These are phyloP conservation scores for Xerocomus spinulosus DNA, from an alignment of 768 basidiomycete genomes.

Conservation along the genomic window DNA sequence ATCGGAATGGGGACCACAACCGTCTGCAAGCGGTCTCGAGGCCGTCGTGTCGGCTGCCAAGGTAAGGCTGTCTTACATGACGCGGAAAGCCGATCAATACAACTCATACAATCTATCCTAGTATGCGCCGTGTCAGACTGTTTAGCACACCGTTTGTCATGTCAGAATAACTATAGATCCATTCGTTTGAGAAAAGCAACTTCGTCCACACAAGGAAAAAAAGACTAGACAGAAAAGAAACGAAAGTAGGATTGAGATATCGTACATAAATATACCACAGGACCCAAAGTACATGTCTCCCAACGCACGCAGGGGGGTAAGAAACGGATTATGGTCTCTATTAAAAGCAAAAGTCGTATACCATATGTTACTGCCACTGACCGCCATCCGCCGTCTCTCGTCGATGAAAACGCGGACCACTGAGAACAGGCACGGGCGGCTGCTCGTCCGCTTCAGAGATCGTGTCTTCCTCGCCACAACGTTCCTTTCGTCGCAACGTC, in stretches of 20 bases:
- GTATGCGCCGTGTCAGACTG: conserved; percentile 17
- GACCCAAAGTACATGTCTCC: conserved; percentile 9
- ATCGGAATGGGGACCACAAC: conserved; percentile 27
- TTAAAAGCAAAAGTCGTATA: conserved; percentile 13
- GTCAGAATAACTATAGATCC: conserved; percentile 5
- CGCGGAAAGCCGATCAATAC: neutral
- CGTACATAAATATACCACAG: conserved; percentile 30
- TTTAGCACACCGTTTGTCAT: neutral
- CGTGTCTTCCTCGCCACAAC: conserved; percentile 41
- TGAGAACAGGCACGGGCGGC: conserved; percentile 21
- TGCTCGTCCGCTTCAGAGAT: conserved; percentile 46
- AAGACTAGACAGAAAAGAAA: neutral
- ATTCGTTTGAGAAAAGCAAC: conserved; percentile 7
- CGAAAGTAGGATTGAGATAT: conserved; percentile 20
- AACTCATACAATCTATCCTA: neutral
- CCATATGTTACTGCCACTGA: conserved; percentile 22
- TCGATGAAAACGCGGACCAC: conserved; percentile 34
- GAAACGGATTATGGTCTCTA: conserved; percentile 10
- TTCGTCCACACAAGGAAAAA: neutral
- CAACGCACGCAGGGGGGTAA: neutral
- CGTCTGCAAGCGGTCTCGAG: conserved; percentile 28
- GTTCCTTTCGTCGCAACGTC: conserved; percentile 38
- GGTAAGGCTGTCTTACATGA: conserved; percentile 8
- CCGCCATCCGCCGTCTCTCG: conserved; percentile 41
- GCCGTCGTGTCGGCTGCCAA: conserved; percentile 27